These are phyloP conservation scores for Claviceps sp. DNA, from an alignment of 2,329 filamentous ascomycete genomes.

Conservation along the genomic window DNA sequence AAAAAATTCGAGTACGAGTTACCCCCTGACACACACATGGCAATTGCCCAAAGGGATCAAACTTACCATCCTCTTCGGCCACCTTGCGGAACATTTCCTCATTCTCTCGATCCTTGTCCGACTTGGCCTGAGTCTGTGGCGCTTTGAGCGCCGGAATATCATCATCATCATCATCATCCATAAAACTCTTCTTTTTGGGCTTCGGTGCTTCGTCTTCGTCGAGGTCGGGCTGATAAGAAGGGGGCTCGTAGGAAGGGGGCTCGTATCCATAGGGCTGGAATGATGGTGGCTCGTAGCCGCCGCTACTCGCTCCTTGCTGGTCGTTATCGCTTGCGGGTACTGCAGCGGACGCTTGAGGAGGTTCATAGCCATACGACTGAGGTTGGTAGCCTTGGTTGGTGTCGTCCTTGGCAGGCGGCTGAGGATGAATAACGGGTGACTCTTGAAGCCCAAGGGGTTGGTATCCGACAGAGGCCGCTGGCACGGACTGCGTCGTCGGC, in stretches of 20 bases:
- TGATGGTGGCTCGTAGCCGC: constrained; percentile 47
- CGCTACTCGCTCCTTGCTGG: constrained; percentile 18
- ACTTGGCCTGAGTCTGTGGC: constrained; percentile 44
- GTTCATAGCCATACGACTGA: constrained; percentile 37
- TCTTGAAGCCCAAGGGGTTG: constrained; percentile 17
- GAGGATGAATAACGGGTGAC: constrained; percentile 11
- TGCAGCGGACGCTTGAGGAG: constrained; percentile 20
- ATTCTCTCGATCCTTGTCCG: constrained; percentile 63
- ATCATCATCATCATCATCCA: constrained; percentile 65
- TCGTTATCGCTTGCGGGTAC: constrained; percentile 8
- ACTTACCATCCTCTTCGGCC: constrained; percentile 59
- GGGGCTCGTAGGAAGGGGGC: constrained; percentile 35
- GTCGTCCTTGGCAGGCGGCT: constrained; percentile 7
- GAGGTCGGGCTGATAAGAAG: constrained; percentile 40
- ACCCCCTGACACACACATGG: too few relatives aligned
- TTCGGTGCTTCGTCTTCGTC: constrained; percentile 38
- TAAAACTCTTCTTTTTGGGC: constrained; percentile 62
- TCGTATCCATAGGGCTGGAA: constrained; percentile 48
- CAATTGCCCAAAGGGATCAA: not conserved
- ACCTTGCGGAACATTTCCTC: constrained; percentile 77
- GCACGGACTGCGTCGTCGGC: not conserved
- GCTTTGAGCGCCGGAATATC: constrained; percentile 39
- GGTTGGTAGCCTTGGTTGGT: constrained; percentile 28
- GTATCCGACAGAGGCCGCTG: constrained; percentile 10
- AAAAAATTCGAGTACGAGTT: not conserved